Conservation (phyloP, 1,139 yeast species). For the Magnusiomyces clavatus region DNA sequence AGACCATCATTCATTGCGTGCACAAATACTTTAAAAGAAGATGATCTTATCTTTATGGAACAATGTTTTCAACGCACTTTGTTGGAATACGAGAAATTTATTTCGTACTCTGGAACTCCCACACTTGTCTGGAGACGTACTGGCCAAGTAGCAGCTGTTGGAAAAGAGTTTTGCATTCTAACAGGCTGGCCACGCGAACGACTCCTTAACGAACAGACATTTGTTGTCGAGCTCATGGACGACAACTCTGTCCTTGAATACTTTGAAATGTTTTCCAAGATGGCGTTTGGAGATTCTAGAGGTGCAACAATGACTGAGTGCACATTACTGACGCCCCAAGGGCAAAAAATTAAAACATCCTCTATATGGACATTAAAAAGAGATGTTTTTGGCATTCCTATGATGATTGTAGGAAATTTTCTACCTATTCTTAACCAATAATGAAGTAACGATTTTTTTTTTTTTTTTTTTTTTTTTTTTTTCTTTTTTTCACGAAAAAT, state of each 20-base stretch:
- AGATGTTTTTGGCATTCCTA: slow-evolving; percentile 87
- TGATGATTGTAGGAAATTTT: slow-evolving; percentile 85
- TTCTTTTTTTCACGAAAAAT: not conserved
- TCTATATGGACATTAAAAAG: slow-evolving; percentile 89
- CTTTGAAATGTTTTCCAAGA: slow-evolving; percentile 72
- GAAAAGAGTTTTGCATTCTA: slow-evolving; percentile 78
- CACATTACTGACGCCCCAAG: slow-evolving; percentile 56
- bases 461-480: not conserved
- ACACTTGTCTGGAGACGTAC: slow-evolving; percentile 93
- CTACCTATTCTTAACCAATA: slow-evolving; percentile 18
- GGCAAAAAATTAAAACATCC: slow-evolving; percentile 49
- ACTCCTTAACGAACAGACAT: slow-evolving; percentile 45
- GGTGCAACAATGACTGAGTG: slow-evolving; percentile 84
- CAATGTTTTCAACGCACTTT: slow-evolving; percentile 89
- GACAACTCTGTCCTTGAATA: slow-evolving; percentile 81
- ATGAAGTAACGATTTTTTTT: too few species aligned
- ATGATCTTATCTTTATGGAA: slow-evolving; percentile 88
- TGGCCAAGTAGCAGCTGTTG: slow-evolving; percentile 89
- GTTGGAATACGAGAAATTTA: slow-evolving; percentile 76
- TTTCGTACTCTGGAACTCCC: slow-evolving; percentile 82
- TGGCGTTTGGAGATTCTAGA: slow-evolving; percentile 87
- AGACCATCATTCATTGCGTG: slow-evolving; percentile 91
- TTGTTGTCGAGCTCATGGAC: slow-evolving; percentile 84
- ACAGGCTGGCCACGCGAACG: slow-evolving; percentile 83
- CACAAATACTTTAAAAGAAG: slow-evolving; percentile 79